Conservation (phyloP, 208 protist genomes). For the Crithidia mellificae region DNA sequence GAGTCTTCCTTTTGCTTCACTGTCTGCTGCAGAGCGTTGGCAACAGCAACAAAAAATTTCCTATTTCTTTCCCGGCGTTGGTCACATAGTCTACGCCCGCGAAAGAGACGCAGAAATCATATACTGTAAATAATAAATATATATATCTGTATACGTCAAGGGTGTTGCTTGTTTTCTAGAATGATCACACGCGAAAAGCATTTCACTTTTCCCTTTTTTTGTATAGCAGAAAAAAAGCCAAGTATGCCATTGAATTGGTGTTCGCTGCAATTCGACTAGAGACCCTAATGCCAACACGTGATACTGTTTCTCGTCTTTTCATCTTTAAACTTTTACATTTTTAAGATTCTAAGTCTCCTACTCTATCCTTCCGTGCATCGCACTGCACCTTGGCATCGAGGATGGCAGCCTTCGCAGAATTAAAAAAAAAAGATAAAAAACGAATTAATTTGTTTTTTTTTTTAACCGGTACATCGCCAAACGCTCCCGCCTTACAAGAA, state of each 20-base stretch:
- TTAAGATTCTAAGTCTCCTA: background rate
- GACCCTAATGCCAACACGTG: background rate
- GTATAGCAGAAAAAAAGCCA: background rate
- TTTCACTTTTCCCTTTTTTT: background rate
- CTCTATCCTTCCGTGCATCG: background rate
- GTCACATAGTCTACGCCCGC: background rate
- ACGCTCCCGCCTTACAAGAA: background rate
- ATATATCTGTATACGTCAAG: background rate
- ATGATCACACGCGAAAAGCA: background rate
- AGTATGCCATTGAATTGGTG: background rate
- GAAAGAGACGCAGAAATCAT: background rate
- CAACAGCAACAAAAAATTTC: conserved; percentile 1
- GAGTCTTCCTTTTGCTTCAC: background rate
- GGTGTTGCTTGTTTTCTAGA: background rate
- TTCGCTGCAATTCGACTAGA: background rate
- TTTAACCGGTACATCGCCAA: background rate
- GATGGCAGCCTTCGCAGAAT: background rate
- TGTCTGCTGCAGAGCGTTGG: background rate
- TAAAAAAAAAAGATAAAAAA: conserved; percentile 7
- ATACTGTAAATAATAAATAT: background rate
- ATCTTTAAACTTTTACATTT: background rate
- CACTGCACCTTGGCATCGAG: conserved; percentile 1
- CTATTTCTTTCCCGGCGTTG: background rate
- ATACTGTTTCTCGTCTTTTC: background rate
- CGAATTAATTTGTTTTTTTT: background rate